Conservation (phyloP, 495 filamentous ascomycete genomes). For the Penicillium turbatum region DNA sequence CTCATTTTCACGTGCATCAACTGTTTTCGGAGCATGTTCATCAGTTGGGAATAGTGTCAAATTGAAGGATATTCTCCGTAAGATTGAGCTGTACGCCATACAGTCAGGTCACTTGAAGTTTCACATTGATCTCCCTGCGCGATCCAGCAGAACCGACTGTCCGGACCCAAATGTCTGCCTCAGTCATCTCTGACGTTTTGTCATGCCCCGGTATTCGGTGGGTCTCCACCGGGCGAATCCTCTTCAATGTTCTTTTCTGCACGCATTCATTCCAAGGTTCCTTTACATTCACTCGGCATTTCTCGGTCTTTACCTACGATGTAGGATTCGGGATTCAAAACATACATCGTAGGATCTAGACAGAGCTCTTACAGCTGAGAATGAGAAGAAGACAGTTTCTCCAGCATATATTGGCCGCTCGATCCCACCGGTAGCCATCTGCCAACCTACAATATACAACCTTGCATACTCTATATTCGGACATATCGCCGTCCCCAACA, state of each 20-base stretch:
- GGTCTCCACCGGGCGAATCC: slow-evolving; percentile 17
- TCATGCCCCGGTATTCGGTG: slow-evolving; percentile 32
- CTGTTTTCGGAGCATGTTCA: neutral
- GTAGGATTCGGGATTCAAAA: no score
- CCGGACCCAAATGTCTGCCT: neutral
- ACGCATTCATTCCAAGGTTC: neutral
- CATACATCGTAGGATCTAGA: no score
- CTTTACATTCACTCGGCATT: neutral
- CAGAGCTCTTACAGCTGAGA: no score
- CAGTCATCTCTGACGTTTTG: slow-evolving; percentile 22
- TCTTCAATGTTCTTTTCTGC: neutral
- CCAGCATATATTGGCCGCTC: neutral
- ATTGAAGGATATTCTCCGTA: neutral
- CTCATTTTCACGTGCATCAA: slow-evolving; percentile 24
- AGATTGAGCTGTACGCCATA: neutral
- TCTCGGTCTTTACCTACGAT: neutral
- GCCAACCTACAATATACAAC: neutral
- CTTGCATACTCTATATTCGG: neutral
- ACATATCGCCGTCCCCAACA: neutral
- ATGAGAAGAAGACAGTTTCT: no score
- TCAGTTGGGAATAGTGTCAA: neutral
- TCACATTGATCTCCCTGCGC: no score
- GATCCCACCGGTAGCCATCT: no score
- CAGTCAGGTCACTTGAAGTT: neutral
- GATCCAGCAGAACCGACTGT: no score